A percentile compares a stretch with the other conserved stretches of the same genome.
These are phyloP conservation scores for Aurantiochytrium sp. DNA, from an alignment of 108 stramenopile species.

Conservation along the genomic window DNA sequence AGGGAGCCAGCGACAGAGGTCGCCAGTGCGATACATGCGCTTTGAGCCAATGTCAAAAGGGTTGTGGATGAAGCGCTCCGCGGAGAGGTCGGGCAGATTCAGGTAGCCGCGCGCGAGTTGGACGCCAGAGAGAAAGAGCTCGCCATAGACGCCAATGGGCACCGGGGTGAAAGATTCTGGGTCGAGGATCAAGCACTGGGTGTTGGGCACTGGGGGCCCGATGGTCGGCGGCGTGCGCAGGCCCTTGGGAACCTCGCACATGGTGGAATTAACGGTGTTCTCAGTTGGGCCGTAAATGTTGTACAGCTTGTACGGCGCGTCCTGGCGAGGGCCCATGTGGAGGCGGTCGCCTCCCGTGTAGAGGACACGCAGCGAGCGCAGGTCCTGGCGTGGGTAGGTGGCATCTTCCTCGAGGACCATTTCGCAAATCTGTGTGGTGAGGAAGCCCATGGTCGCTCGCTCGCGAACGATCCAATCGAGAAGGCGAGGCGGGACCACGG, in stretches of 20 bases:
- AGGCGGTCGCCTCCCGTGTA: slow-evolving; percentile 14
- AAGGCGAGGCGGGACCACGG: neutral
- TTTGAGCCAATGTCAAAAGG: neutral
- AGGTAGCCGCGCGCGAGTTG: slow-evolving; percentile 7
- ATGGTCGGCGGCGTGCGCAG: neutral
- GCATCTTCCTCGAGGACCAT: slow-evolving; percentile 16
- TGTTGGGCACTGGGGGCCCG: slow-evolving; percentile 5
- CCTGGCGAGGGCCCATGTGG: neutral
- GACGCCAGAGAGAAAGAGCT: slow-evolving; percentile 17
- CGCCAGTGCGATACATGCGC: slow-evolving; percentile 37
- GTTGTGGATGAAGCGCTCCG: neutral
- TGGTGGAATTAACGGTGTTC: neutral
- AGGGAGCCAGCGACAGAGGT: slow-evolving; percentile 33
- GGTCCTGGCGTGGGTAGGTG: neutral
- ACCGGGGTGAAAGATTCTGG: neutral
- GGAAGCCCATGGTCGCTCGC: slow-evolving; percentile 11
- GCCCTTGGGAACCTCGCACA: neutral
- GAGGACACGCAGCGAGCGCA: neutral
- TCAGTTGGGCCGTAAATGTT: slow-evolving; percentile 23
- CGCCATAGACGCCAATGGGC: slow-evolving; percentile 1
- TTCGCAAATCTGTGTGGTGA: slow-evolving; percentile 24
- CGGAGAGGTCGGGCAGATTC: neutral
- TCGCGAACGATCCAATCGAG: slow-evolving; percentile 27
- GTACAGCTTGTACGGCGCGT: neutral
- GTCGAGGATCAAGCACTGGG: neutral